A percentile compares a stretch with the other conserved stretches of the same genome.
Evolutionary conservation across 148 eudicot species (phyloP).

Genomic region (Camellia granthamiana): DNA sequence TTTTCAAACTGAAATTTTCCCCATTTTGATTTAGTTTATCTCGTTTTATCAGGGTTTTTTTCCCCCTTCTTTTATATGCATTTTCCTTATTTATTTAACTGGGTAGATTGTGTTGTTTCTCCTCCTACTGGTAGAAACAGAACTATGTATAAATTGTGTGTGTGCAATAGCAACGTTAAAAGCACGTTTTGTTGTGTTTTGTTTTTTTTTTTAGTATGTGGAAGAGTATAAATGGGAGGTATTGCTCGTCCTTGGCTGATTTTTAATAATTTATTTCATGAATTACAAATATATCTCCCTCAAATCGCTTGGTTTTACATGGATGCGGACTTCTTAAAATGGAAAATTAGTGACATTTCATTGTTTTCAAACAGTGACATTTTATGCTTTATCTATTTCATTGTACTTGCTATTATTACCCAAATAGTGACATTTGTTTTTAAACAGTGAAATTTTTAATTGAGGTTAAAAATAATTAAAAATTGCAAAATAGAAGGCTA

Average conservation of each 20-base stretch:
- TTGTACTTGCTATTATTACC: too few species aligned
- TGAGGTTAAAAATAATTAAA: too few species aligned
- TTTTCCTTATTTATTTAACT: not conserved
- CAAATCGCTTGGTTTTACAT: not conserved
- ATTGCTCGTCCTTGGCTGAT: not conserved
- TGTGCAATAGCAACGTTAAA: not conserved
- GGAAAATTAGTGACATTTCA: too few species aligned
- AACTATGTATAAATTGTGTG: conserved; percentile 12
- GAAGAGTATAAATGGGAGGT: not conserved
- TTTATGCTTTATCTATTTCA: too few species aligned
- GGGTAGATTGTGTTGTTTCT: conserved; percentile 5
- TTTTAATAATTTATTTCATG: not conserved
- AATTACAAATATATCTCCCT: not conserved
- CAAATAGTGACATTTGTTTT: too few species aligned
- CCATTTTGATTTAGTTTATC: not conserved
- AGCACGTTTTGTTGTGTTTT: not conserved
- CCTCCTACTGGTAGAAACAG: conserved; percentile 1
- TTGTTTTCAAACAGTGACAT: too few species aligned
- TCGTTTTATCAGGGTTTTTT: not conserved
- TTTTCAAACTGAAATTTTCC: not conserved
- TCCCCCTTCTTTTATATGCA: not conserved
- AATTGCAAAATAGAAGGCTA: too few species aligned
- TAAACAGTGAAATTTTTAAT: too few species aligned
- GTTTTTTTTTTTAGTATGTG: not conserved
- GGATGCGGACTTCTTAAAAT: too few species aligned